Evolutionary conservation across 192 early-diverging fungal genomes (phyloP), one percentile per base, ranked within the genome.

Genomic region (Coemansia asiatica): DNA sequence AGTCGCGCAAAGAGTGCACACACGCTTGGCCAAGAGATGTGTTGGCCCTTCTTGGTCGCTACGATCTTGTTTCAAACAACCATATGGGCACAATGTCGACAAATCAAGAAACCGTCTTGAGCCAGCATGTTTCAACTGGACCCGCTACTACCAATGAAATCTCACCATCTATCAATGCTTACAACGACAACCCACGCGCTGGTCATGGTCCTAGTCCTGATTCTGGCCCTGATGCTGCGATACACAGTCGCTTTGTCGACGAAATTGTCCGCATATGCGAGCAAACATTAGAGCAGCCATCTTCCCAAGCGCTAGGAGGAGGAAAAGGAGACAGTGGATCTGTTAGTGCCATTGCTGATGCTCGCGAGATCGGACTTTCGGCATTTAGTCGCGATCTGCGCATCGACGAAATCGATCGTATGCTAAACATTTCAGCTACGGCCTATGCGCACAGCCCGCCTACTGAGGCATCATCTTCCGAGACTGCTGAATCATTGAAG

Each of bases 361-460:
- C 38, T 27, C 61, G 38, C 7, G 79, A 75, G 49, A 50, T 76
- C 26, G 53, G 63, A 23, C 25, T 8, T 12, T 29, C 64, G 25
- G 55, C 60, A 22, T 81, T 81, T n/a, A 62, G 59, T 12, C 53
- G 67, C 31, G 78, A 81, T 28, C 61, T 81, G 50, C 73, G 78
- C 16, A 25, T 75, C 19, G 73, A 81, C 13, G 78, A 81, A 33
- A 63, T 51, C 0, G 61, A 66, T 21, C 68, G 63, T 6, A 31
- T 81, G 63, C 73, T 81, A 6, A 19, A 64, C 16, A 48, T 40
- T 29, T 31, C 51, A 0, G 47, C 63, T 1, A 36, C 59, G 13
- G 59, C 56, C 0, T 47, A 63, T 19, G 70, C 68, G 10, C 31
- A 55, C 12, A 12, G 2, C 10, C 28, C 40, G 46, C 31, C 33